Evolutionary conservation across 345 rosid genomes (phyloP).

Genomic region (Hypericum perforatum): DNA sequence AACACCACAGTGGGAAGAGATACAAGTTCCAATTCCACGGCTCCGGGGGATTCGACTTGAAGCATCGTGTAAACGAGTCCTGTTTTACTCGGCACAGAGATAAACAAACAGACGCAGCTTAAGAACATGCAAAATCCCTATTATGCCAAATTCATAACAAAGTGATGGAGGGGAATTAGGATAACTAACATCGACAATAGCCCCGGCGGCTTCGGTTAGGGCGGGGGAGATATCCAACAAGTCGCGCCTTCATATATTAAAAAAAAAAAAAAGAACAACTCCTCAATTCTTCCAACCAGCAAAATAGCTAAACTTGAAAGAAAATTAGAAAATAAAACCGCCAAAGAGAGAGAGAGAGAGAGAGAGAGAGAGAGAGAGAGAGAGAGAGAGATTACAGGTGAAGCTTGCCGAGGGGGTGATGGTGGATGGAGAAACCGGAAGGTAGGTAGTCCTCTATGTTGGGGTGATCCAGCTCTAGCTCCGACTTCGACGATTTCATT

Average conservation of each 20-base stretch:
- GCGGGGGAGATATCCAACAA: conserved; percentile 85
- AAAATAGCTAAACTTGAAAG: neutral
- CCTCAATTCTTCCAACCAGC: neutral
- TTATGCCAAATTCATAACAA: conserved; percentile 1
- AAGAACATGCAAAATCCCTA: neutral
- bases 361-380: neutral
- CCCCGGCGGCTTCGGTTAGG: conserved; percentile 96
- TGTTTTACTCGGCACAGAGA: conserved; percentile 18
- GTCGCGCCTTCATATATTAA: conserved; percentile 41
- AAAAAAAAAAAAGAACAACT: neutral
- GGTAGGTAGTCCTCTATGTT: conserved; percentile 95
- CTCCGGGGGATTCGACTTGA: conserved; percentile 87
- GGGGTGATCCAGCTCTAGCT: conserved; percentile 74
- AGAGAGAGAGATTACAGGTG: conserved; percentile 37
- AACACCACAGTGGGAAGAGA: conserved; percentile 88
- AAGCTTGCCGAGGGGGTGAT: conserved; percentile 77
- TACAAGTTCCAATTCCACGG: conserved; percentile 98
- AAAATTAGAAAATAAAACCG: neutral
- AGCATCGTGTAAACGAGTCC: conserved; percentile 92
- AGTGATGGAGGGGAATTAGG: neutral
- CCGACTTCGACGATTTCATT: conserved; percentile 57
- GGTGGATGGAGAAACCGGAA: conserved; percentile 73
- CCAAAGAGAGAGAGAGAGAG: neutral
- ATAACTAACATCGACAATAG: conserved; percentile 75
- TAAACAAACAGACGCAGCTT: neutral